Evolutionary conservation across 345 rosid genomes (phyloP), one percentile per base, ranked within the genome.

Genomic region (Populus deltoides): DNA sequence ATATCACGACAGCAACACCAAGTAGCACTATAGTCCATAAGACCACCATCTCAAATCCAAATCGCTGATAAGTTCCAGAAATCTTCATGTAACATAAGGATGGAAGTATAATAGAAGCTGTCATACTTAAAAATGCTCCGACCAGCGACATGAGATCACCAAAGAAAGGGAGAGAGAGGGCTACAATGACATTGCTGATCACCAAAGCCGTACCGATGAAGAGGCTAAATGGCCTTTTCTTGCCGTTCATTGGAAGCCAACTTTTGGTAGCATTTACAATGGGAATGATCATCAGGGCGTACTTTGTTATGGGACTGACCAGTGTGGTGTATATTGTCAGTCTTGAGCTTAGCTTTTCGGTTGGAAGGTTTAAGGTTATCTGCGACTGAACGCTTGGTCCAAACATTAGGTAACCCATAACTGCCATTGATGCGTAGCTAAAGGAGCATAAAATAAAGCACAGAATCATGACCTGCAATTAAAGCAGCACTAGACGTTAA

Each of bases 221-320:
- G n/a, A 78, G 2, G 66, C 35, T 66, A 0, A 70, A 71, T 7
- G 74, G 49, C 45, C 53, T 71, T 61, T 75, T 78, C 57, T 67
- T 57, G 68, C 24, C 43, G 74, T 53, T 38, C 57, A 68, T 13
- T 47, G 77, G 80, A 17, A 79, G 79, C 80, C 73, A 65, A 9
- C 20, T 55, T n/a, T 75, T 75, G n/a, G 33, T 9, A 6, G 74
- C 79, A 36, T 78, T 66, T 16, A 79, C 82, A 3, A 79, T 66
- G 4, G 77, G 80, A 9, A 74, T 78, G 7, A 82, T 47, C 79
- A 82, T 82, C 25, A 82, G 73, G 27, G 85, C 85, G 20, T 75
- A 82, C 41, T 82, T 82, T 7, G 85, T 61, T 17, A 79, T 43
- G 2, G 82, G 82, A 68, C 78, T 82, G 17, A 79, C 62, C 39